Conservation (phyloP, 1,139 yeast species). For the Kodamaea alishanica region DNA sequence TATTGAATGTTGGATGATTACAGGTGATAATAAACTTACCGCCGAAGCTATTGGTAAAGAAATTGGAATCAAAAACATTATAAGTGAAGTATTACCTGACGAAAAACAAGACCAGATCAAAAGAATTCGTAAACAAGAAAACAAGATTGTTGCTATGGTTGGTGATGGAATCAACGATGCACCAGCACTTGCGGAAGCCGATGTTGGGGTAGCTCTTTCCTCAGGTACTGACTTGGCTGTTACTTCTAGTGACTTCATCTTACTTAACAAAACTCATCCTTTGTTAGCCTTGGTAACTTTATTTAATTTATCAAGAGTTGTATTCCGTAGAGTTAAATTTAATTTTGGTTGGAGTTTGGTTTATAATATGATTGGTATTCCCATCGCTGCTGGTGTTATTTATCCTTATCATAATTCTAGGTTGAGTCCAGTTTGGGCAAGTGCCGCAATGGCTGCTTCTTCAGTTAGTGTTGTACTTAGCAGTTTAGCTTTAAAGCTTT, state of each 20-base stretch:
- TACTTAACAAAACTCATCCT: conserved; percentile 46
- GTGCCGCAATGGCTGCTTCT: conserved; percentile 65
- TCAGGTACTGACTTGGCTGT: conserved; percentile 59
- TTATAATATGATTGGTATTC: conserved; percentile 53
- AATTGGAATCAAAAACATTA: conserved; percentile 60
- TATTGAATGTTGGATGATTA: conserved; percentile 67
- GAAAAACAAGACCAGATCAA: conserved; percentile 62
- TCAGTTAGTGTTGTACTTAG: conserved; percentile 57
- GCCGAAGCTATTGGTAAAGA: conserved; percentile 67
- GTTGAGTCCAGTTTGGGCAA: conserved; percentile 61
- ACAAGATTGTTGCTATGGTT: conserved; percentile 51
- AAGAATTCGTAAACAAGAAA: conserved; percentile 43
- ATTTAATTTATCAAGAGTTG: conserved; percentile 38
- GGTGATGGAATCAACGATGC: conserved; percentile 68
- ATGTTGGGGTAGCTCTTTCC: conserved; percentile 57
- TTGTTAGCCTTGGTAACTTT: conserved; percentile 47
- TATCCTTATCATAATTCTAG: conserved; percentile 52
- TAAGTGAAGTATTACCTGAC: conserved; percentile 71
- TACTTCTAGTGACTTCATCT: conserved; percentile 55
- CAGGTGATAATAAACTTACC: conserved; percentile 66
- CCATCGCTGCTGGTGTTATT: conserved; percentile 63
- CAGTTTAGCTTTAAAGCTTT: conserved; percentile 49
- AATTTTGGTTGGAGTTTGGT: conserved; percentile 55
- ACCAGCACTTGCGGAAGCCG: conserved; percentile 57
- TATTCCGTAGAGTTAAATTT: conserved; percentile 51